A percentile compares a stretch with the other conserved stretches of the same genome.
These are phyloP conservation scores for Ampelocalamus luodianensis DNA, from an alignment of 176 grass and related monocot genomes.

Conservation along the genomic window DNA sequence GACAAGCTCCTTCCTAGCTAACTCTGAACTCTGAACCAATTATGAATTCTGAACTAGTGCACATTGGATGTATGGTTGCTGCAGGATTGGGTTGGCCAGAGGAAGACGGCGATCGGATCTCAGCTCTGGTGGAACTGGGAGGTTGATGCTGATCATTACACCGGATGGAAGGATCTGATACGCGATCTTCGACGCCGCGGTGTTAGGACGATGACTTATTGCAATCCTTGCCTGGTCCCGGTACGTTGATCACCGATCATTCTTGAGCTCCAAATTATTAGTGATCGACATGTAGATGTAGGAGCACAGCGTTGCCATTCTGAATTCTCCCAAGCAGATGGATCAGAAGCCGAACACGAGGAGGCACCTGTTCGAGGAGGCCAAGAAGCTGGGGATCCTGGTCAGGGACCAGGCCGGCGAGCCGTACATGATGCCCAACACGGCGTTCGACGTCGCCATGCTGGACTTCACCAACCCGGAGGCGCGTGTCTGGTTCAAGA, in stretches of 20 bases:
- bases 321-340: constrained; percentile 45
- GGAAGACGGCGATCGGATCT: constrained; percentile 84
- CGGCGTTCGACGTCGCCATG: constrained; percentile 93
- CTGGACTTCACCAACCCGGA: constrained; percentile 85
- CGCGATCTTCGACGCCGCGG: constrained; percentile 53
- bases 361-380: constrained; percentile 76
- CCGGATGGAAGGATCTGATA: constrained; percentile 74
- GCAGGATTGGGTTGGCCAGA: constrained; percentile 96
- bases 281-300: not conserved
- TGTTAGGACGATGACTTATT: constrained; percentile 79
- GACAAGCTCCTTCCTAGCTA: not conserved
- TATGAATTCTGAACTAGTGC: not conserved
- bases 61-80: not conserved
- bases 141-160: constrained; percentile 62
- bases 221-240: constrained; percentile 87
- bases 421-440: constrained; percentile 93
- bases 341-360: constrained; percentile 57
- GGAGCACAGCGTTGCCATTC: not conserved
- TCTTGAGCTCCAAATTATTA: not conserved
- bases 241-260: constrained; percentile 32
- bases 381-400: constrained; percentile 67
- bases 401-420: constrained; percentile 66
- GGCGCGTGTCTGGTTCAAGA: constrained; percentile 79
- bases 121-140: constrained; percentile 99
- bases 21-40: not conserved